These are phyloP conservation scores for Pythium aristosporum DNA, from an alignment of 352 stramenopile species.

Conservation along the genomic window DNA sequence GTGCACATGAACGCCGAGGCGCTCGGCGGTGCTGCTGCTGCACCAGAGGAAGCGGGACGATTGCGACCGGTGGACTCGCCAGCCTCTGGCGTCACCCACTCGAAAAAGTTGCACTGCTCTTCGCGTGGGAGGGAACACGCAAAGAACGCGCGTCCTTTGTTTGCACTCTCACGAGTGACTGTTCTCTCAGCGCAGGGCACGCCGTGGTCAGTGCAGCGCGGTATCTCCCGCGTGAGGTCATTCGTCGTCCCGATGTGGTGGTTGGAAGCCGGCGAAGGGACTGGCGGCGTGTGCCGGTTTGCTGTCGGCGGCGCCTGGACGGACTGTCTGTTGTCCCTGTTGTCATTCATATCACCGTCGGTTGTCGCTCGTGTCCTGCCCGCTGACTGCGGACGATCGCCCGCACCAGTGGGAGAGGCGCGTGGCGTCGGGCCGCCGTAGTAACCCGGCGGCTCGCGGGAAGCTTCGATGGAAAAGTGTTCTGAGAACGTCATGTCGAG, in stretches of 20 bases:
- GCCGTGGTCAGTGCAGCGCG: conserved; percentile 49
- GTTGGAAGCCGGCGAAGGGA: neutral
- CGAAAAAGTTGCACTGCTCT: conserved; percentile 92
- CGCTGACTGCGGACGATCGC: neutral
- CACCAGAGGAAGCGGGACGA: neutral
- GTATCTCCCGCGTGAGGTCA: conserved; percentile 17
- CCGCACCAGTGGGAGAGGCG: neutral
- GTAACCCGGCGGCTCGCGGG: conserved; percentile 30
- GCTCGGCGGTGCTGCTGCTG: neutral
- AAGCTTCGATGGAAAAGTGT: conserved; percentile 54
- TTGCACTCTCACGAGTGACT: conserved; percentile 65
- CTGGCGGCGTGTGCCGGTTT: neutral
- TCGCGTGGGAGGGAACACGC: conserved; percentile 78
- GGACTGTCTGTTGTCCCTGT: neutral
- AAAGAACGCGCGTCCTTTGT: conserved; percentile 94
- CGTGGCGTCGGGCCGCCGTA: neutral
- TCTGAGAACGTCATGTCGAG: conserved; percentile 91
- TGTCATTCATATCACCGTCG: conserved; percentile 27
- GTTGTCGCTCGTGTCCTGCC: neutral
- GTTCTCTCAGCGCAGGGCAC: conserved; percentile 52
- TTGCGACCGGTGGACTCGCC: conserved; percentile 1
- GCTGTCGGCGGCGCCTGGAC: neutral
- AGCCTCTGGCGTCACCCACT: conserved; percentile 62
- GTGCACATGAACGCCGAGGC: conserved; percentile 34
- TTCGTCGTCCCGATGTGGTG: neutral